phyloP scores from a whole-genome alignment of 768 basidiomycete genomes.

The Leccinum aurantiacum region DNA sequence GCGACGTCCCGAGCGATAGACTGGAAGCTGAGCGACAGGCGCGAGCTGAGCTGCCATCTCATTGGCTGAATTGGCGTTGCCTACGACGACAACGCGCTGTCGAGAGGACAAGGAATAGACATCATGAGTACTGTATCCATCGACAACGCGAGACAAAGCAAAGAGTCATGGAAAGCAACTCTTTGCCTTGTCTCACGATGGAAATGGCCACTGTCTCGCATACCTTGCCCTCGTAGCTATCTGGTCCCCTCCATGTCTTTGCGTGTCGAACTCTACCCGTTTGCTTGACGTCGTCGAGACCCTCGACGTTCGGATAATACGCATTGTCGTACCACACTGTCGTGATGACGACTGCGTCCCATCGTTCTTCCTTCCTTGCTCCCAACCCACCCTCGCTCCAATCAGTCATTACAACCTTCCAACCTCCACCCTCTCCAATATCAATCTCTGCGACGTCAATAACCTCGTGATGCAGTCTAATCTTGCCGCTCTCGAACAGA shows the following conservation, averaged over 20 bases:
- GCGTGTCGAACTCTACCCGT: conserved; percentile 43
- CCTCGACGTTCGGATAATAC: conserved; percentile 44
- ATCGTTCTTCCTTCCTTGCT: conserved; percentile 34
- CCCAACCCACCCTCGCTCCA: conserved; percentile 31
- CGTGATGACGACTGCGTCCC: conserved; percentile 52
- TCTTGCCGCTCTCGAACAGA: conserved; percentile 29
- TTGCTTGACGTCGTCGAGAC: conserved; percentile 37
- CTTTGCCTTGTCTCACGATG: background rate
- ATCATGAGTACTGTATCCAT: background rate
- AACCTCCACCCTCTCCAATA: conserved; percentile 29
- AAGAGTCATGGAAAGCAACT: background rate
- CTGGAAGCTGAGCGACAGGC: conserved; percentile 37
- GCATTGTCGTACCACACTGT: conserved; percentile 47
- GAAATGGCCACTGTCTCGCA: background rate
- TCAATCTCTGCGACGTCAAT: conserved; percentile 37
- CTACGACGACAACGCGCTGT: conserved; percentile 47
- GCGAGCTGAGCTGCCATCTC: conserved; percentile 51
- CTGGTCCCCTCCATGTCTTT: conserved; percentile 42
- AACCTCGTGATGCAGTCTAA: conserved; percentile 45
- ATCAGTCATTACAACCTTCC: conserved; percentile 41
- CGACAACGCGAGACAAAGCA: background rate
- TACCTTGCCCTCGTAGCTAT: conserved; percentile 37
- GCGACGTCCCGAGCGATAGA: conserved; percentile 48
- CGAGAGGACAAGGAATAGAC: background rate
- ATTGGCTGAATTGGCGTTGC: conserved; percentile 54